Evolutionary conservation across 345 rosid genomes (phyloP).

Genomic region (Kernera saxatilis): DNA sequence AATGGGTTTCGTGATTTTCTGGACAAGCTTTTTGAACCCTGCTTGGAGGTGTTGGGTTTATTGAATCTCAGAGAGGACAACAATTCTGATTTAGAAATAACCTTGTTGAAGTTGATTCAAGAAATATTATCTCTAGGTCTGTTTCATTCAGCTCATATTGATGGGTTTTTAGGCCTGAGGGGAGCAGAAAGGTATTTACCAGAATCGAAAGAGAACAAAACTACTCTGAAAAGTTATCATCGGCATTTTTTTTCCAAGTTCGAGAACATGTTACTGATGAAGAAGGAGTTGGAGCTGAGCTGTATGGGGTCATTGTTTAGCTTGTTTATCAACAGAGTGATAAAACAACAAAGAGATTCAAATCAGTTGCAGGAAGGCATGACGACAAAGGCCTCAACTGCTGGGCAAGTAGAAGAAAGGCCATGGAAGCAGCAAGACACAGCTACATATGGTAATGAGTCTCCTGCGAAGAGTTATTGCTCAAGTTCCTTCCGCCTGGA

Average conservation of each 20-base stretch:
- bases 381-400: conserved; percentile 32
- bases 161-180: conserved; percentile 67
- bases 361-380: conserved; percentile 36
- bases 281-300: conserved; percentile 39
- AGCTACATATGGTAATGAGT: conserved; percentile 22
- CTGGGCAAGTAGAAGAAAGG: conserved; percentile 24
- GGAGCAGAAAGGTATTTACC: conserved; percentile 48
- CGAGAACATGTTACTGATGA: conserved; percentile 39
- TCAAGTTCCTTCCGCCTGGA: conserved; percentile 50
- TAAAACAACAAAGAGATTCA: conserved; percentile 47
- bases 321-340: conserved; percentile 56
- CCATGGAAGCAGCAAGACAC: conserved; percentile 19
- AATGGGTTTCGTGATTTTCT: conserved; percentile 65
- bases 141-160: conserved; percentile 72
- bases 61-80: conserved; percentile 33
- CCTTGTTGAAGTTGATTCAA: conserved; percentile 45
- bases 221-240: conserved; percentile 60
- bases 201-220: conserved; percentile 36
- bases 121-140: conserved; percentile 63
- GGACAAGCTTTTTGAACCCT: conserved; percentile 60
- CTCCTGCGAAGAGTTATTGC: conserved; percentile 35
- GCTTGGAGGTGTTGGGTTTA: conserved; percentile 49
- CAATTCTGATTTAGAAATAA: conserved; percentile 22
- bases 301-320: conserved; percentile 61
- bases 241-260: conserved; percentile 71